Base-by-base conservation (phyloP, 176 grass and related monocot genomes). In the Hordeum marinum region DNA sequence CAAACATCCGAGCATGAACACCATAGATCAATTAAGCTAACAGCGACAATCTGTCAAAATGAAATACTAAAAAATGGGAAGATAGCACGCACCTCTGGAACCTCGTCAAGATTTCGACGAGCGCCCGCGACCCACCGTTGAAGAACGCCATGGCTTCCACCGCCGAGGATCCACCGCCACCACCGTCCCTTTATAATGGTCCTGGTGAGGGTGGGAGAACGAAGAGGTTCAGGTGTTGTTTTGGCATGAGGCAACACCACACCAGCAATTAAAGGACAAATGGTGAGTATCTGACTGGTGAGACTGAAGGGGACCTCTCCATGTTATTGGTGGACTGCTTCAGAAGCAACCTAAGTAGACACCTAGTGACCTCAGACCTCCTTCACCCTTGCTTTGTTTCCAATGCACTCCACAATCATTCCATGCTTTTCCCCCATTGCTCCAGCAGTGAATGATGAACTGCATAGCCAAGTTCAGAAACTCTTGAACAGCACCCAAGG, bases 381-480 rank as follows among this genome's bases (percentile, higher is more conserved):
- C 46, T 74, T 74, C 71, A 50, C 48, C 24, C 24, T 95, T 92
- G 85, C 93, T 93, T 98, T 89, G 85, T 93, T 90, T 92, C 35
- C 71, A 93, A 87, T 93, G 84, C 87, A 98, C 96, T 95, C 93
- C 63, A 95, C 89, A 89, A 95, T 98, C 91, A 98, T 95, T 86
- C 90, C 55, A 62, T n/a, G 57, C 45, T 81, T 89, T 91, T 78
- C 17, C 66, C 29, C 79, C 59, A 21, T 27, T 68, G 7, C 79
- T 42, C 54, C 11, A 82, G 78, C 79, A 27, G 24, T 35, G 20
- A 46, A 82, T 73, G 32, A 80, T 66, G 2, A 66, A 40, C 58
- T 25, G 45, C 25, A 13, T 13, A 24, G 58, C 14, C 12, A 20
- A 71, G 43, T 63, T 26, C 2, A 3, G 5, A 23, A 35, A 72